phyloP scores from a whole-genome alignment of 768 basidiomycete species.

The Hericium alpestre region DNA sequence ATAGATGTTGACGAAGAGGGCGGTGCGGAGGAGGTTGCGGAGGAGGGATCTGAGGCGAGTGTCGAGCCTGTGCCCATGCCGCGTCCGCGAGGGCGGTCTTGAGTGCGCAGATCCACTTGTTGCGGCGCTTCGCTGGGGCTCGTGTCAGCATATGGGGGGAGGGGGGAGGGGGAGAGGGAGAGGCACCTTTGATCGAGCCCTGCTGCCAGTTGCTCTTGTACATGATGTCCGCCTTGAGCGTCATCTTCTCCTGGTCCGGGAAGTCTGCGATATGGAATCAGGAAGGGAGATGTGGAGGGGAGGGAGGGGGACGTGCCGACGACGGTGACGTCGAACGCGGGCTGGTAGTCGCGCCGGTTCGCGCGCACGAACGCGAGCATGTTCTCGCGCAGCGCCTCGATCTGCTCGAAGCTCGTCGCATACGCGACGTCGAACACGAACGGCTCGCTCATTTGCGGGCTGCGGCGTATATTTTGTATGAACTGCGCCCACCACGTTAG shows the following conservation, averaged over 20 bases:
- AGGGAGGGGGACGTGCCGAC: slow-evolving; percentile 31
- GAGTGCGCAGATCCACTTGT: slow-evolving; percentile 88
- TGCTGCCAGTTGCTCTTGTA: slow-evolving; percentile 86
- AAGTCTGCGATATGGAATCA: slow-evolving; percentile 40
- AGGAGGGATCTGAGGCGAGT: not conserved
- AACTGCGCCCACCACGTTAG: slow-evolving; percentile 29
- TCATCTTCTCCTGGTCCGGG: slow-evolving; percentile 71
- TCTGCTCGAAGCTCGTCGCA: slow-evolving; percentile 67
- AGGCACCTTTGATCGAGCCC: slow-evolving; percentile 53
- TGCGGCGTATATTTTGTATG: slow-evolving; percentile 62
- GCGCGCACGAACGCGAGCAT: slow-evolving; percentile 72
- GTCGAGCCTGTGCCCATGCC: slow-evolving; percentile 5
- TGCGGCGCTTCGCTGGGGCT: slow-evolving; percentile 52
- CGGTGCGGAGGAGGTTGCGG: slow-evolving; percentile 2
- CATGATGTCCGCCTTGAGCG: slow-evolving; percentile 70
- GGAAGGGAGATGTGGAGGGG: not conserved
- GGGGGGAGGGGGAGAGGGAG: not conserved
- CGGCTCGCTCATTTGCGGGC: slow-evolving; percentile 72
- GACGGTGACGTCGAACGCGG: slow-evolving; percentile 63
- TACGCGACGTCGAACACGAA: slow-evolving; percentile 78
- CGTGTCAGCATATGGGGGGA: not conserved
- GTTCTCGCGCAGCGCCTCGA: slow-evolving; percentile 61
- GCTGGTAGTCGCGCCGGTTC: slow-evolving; percentile 67
- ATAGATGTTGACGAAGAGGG: not conserved
- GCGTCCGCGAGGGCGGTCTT: slow-evolving; percentile 47